Percentiles rank a stretch among this genome's conserved stretches.
These are phyloP conservation scores for Malus hybrid DNA, from an alignment of 331 rosid genomes.

Conservation along the genomic window DNA sequence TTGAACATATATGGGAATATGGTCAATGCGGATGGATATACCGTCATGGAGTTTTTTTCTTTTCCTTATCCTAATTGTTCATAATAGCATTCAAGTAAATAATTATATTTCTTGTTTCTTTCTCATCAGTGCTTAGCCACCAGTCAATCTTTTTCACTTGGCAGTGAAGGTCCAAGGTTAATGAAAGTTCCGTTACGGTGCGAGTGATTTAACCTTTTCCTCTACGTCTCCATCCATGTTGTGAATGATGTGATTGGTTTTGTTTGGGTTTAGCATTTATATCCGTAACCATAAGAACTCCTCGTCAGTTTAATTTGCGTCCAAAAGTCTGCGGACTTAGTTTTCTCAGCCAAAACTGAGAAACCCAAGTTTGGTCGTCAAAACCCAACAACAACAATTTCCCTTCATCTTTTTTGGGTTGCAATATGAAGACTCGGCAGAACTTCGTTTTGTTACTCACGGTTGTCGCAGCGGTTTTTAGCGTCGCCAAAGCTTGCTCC, in stretches of 20 bases:
- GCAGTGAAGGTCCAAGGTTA: no score
- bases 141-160: no score
- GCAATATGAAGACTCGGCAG: constrained; percentile 22
- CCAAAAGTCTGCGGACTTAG: neutral
- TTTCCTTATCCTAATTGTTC: no score
- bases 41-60: no score
- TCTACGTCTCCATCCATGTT: neutral
- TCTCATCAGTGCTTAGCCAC: no score
- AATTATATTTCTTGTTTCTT: no score
- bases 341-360: constrained; percentile 41
- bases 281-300: neutral
- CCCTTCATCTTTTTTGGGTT: neutral
- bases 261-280: neutral
- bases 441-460: constrained; percentile 15
- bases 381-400: neutral
- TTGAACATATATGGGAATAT: no score
- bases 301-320: neutral
- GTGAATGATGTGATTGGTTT: neutral
- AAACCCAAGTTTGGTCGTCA: neutral
- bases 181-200: no score
- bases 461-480: constrained; percentile 13
- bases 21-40: no score
- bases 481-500: constrained; percentile 40
- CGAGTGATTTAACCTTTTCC: neutral
- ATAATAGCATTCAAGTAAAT: no score